These are phyloP conservation scores for Candida endomychidarum DNA, from an alignment of 805 yeast species.

Conservation along the genomic window DNA sequence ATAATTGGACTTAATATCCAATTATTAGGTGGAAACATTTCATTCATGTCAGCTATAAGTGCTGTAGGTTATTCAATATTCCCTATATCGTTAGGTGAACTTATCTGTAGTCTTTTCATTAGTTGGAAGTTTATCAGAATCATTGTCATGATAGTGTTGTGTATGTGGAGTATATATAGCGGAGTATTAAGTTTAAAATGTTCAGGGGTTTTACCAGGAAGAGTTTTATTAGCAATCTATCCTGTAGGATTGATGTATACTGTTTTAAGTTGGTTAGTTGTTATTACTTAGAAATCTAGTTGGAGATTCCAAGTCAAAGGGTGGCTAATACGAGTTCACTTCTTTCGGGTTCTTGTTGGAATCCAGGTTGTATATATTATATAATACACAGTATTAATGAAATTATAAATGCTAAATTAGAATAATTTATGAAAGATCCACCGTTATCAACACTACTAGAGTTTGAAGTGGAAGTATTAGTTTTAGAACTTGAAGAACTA, in stretches of 20 bases:
- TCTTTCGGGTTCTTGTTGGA: no score
- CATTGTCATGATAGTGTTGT: constrained; percentile 44
- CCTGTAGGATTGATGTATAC: constrained; percentile 66
- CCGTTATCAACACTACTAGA: not conserved
- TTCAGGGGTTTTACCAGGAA: constrained; percentile 63
- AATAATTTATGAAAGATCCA: not conserved
- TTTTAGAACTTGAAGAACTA: not conserved
- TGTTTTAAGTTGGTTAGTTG: constrained; percentile 64
- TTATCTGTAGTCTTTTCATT: constrained; percentile 47
- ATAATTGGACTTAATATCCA: constrained; percentile 65
- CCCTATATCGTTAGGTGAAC: constrained; percentile 58
- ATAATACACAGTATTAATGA: constrained; percentile 10
- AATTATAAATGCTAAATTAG: constrained; percentile 8
- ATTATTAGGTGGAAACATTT: constrained; percentile 58
- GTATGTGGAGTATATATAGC: constrained; percentile 64
- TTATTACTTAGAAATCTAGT: constrained; percentile 55
- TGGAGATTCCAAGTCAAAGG: no score
- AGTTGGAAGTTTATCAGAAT: constrained; percentile 50
- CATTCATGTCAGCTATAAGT: constrained; percentile 66
- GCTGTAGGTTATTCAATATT: constrained; percentile 71
- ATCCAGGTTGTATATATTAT: constrained; percentile 4
- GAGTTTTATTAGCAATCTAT: constrained; percentile 61
- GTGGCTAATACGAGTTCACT: no score
- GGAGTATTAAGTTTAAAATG: constrained; percentile 61
- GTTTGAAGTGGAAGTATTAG: not conserved